Evolutionary conservation across 23 red algal genomes (phyloP), one percentile per base, ranked within the genome.

Genomic region (Cyanidium caldarium): DNA sequence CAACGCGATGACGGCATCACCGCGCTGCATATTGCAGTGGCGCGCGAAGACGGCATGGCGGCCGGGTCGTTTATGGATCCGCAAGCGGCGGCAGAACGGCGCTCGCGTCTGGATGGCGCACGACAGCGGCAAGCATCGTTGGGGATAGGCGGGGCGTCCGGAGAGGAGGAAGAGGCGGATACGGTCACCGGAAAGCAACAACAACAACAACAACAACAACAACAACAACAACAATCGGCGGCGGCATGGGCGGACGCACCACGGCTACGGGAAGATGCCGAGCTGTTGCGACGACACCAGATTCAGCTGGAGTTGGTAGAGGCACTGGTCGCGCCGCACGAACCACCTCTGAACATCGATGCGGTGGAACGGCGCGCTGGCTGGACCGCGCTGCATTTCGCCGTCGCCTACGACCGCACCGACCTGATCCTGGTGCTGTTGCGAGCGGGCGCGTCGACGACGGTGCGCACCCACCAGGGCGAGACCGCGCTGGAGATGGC

Each of bases 11-110:
- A 61, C 31, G 51, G 51, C 10, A 61, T 61, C 21, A 25, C 21
- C 19, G 51, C 51, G 23, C 51, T 61, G 7, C 51, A 61, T 61
- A 61, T 61, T 61, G 51, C 51, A 25, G 51, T 61, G n/a, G 51
- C 51, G 19, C 51, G 51, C 13, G 51, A 61, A 28, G 51, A 61
- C 31, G n/a, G 51, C 10, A 61, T 61, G 51, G n/a, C n/a, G 10
- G 51, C 31, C 51, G 51, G 51, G n/a, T 61, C 51, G 23, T 61
- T 61, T 28, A 16, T 61, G n/a, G 51, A 61, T 28, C 51, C 10
- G 51, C 5, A 5, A 5, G 51, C 51, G 23, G 31, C 51, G 23
- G n/a, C 51, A 5, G 51, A 16, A 28, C 51, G 19, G 23, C 51
- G 51, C 19, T 28, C 19, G 19, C 51, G 51, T 5, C 19, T 28